Conservation (phyloP, 1,284 basidiomycete species). For the Trametes versicolor region DNA sequence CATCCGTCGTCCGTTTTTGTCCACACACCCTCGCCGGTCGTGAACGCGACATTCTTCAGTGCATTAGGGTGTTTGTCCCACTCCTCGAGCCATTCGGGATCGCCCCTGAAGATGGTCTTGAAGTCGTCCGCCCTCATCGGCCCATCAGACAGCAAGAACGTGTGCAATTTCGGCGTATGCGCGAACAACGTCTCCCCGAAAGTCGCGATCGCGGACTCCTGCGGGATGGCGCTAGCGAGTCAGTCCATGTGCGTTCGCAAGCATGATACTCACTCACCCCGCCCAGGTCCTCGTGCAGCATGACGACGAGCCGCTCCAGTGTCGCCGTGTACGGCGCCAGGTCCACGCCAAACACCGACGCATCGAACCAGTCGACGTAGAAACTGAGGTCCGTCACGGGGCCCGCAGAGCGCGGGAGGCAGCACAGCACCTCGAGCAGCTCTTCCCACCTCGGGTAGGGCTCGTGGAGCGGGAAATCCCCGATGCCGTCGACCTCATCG, state of each 20-base stretch:
- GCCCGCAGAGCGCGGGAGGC: constrained; percentile 5
- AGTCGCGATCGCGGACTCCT: not conserved
- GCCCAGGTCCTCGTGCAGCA: not conserved
- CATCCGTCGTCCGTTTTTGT: not conserved
- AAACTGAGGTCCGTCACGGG: constrained; percentile 5
- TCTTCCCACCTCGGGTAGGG: not conserved
- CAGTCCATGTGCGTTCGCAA: not conserved
- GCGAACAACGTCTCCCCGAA: constrained; percentile 4
- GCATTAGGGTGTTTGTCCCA: not conserved
- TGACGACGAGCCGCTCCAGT: constrained; percentile 6
- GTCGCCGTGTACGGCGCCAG: not conserved
- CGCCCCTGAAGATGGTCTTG: too few relatives aligned
- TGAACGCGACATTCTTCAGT: constrained; percentile 5
- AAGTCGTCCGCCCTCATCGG: not conserved
- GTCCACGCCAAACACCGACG: not conserved
- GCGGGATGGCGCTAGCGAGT: not conserved
- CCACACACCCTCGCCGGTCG: not conserved
- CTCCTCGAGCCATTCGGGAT: not conserved
- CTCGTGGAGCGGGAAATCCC: not conserved
- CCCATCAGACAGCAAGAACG: constrained; percentile 8
- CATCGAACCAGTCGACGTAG: constrained; percentile 6
- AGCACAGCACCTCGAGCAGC: not conserved
- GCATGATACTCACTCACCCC: not conserved
- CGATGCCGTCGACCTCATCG: not conserved
- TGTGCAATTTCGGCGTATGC: constrained; percentile 1